phyloP scores from a whole-genome alignment of 208 protist genomes.

The Crithidia mellificae region DNA sequence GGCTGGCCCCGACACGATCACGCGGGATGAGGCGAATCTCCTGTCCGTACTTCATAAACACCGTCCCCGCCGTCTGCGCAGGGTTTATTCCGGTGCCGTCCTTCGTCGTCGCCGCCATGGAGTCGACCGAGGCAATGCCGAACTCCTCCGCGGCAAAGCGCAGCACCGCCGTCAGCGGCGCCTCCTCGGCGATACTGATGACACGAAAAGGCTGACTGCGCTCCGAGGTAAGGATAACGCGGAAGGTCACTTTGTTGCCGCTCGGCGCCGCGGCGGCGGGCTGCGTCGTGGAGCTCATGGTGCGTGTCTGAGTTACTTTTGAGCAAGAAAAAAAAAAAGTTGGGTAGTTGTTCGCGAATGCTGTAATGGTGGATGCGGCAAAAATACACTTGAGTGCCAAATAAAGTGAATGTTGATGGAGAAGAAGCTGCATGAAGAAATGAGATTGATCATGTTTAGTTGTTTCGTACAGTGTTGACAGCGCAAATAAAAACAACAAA shows the following conservation, averaged over 20 bases:
- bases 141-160: slow-evolving; percentile 95
- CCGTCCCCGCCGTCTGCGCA: slow-evolving; percentile 89
- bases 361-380: too few relatives aligned
- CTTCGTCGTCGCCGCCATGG: slow-evolving; percentile 86
- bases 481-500: too few relatives aligned
- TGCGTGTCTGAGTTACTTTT: not conserved
- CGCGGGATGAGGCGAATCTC: slow-evolving; percentile 95
- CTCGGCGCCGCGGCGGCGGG: slow-evolving; percentile 25
- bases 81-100: slow-evolving; percentile 97
- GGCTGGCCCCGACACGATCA: slow-evolving; percentile 84
- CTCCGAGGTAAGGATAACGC: slow-evolving; percentile 84
- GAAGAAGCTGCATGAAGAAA: too few relatives aligned
- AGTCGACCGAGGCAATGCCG: slow-evolving; percentile 73
- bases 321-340: not conserved
- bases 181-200: slow-evolving; percentile 93
- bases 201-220: slow-evolving; percentile 80
- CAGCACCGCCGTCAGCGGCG: slow-evolving; percentile 95
- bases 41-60: slow-evolving; percentile 95
- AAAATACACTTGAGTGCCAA: too few relatives aligned
- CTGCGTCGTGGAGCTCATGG: slow-evolving; percentile 18
- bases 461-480: too few relatives aligned
- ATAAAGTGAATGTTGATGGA: too few relatives aligned
- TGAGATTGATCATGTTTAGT: too few relatives aligned
- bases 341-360: not conserved
- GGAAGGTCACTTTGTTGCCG: slow-evolving; percentile 77